Conservation (phyloP, 2,329 filamentous ascomycete species). For the Aspergillus novofumigatus region DNA sequence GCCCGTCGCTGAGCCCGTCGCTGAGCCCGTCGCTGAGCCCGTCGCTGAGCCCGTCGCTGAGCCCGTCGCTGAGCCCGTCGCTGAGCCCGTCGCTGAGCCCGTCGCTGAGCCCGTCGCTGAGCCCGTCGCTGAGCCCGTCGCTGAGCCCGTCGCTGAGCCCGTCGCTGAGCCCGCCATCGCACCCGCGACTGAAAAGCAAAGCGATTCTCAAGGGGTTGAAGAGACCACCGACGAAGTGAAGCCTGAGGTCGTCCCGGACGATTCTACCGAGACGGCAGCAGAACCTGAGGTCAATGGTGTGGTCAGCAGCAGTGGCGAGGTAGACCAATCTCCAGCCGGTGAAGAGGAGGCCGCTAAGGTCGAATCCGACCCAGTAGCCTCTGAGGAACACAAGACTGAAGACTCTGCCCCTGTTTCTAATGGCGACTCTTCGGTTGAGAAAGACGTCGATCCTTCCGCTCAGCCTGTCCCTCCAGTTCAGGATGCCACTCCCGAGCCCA, state of each 20-base stretch:
- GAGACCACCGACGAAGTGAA: conserved; percentile 5
- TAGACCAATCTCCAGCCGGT: not conserved
- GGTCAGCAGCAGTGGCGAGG: not conserved
- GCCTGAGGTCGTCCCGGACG: conserved; percentile 8
- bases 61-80: conserved; percentile 3
- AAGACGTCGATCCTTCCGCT: not conserved
- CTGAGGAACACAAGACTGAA: not conserved
- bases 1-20: not conserved
- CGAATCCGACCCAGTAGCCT: conserved; percentile 1
- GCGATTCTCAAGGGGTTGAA: not conserved
- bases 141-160: not conserved
- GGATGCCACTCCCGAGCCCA: conserved; percentile 1
- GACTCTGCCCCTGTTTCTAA: not conserved
- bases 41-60: conserved; percentile 7
- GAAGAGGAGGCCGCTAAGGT: conserved; percentile 4
- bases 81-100: conserved; percentile 1
- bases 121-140: conserved; percentile 5
- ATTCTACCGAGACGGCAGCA: conserved; percentile 1
- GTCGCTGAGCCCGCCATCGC: conserved; percentile 1
- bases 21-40: not conserved
- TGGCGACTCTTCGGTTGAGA: not conserved
- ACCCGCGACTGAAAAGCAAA: conserved; percentile 3
- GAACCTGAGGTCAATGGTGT: not conserved
- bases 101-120: conserved; percentile 3
- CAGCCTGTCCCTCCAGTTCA: not conserved